Conservation (phyloP, 2,329 filamentous ascomycete genomes). For the Pestalotiopsis sp. region DNA sequence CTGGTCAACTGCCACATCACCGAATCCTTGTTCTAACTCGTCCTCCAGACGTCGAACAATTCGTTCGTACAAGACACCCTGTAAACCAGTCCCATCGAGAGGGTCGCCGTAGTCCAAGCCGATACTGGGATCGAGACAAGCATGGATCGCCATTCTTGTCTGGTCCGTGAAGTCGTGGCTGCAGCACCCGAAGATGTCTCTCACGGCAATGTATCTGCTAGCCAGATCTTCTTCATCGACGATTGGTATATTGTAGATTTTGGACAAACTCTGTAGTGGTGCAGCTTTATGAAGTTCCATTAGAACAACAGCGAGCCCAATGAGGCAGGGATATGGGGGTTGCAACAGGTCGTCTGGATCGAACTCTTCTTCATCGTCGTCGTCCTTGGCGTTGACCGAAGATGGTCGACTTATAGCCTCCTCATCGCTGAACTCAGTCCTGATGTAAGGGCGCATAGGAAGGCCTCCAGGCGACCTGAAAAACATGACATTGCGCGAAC, state of each 20-base stretch:
- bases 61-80: not conserved
- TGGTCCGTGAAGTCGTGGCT: not conserved
- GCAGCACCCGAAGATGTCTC: not conserved
- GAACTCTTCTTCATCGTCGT: not conserved
- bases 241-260: not conserved
- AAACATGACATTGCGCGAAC: not conserved
- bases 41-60: not conserved
- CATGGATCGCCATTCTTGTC: not conserved
- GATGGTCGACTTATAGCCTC: not conserved
- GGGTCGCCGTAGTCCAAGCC: not conserved
- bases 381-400: not conserved
- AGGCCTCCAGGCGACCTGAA: not conserved
- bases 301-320: not conserved
- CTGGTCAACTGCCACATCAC: not conserved
- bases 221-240: not conserved
- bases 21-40: not conserved
- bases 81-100: not conserved
- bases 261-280: fast-evolving
- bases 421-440: fast-evolving
- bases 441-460: not conserved
- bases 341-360: not conserved
- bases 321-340: not conserved
- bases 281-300: not conserved
- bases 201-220: not conserved
- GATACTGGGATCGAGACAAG: not conserved